These are phyloP conservation scores for Silybum marianum DNA, from an alignment of 129 eudicot species.

Conservation along the genomic window DNA sequence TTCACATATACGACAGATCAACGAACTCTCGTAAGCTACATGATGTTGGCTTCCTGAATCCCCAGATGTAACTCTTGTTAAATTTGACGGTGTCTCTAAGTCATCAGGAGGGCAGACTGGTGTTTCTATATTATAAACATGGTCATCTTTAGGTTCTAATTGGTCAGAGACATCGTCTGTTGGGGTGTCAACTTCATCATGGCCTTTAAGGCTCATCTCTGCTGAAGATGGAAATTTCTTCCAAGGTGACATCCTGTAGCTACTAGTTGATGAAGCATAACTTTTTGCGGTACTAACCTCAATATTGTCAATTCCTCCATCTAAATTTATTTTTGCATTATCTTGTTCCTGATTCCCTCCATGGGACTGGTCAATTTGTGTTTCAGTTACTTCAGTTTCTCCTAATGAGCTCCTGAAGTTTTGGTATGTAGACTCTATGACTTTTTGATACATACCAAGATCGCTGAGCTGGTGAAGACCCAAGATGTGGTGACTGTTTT, in stretches of 20 bases:
- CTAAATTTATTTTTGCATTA: conserved; percentile 33
- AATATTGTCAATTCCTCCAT: conserved; percentile 25
- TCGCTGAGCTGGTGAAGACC: conserved; percentile 83
- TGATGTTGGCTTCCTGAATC: conserved; percentile 53
- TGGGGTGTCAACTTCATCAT: conserved; percentile 52
- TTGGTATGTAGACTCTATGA: conserved; percentile 37
- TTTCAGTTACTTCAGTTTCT: conserved; percentile 40
- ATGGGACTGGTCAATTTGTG: conserved; percentile 25
- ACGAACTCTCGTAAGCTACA: conserved; percentile 68
- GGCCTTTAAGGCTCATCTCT: conserved; percentile 51
- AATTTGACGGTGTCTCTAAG: conserved; percentile 46
- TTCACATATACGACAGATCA: conserved; percentile 96
- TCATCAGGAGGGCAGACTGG: conserved; percentile 48
- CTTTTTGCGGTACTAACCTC: conserved; percentile 77
- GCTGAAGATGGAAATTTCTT: conserved; percentile 72
- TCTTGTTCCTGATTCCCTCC: conserved; percentile 32
- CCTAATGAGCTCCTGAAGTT: conserved; percentile 35
- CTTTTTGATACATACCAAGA: conserved; percentile 69
- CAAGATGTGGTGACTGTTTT: conserved; percentile 63
- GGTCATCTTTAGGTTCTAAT: conserved; percentile 44
- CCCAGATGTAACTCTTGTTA: conserved; percentile 47
- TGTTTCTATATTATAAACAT: conserved; percentile 39
- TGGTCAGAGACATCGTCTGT: conserved; percentile 42
- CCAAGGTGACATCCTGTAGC: conserved; percentile 78
- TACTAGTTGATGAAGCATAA: conserved; percentile 59